A percentile compares a stretch with the other conserved stretches of the same genome.
Conservation (phyloP, 768 basidiomycete genomes). For the Nevesoporus exiguus region DNA sequence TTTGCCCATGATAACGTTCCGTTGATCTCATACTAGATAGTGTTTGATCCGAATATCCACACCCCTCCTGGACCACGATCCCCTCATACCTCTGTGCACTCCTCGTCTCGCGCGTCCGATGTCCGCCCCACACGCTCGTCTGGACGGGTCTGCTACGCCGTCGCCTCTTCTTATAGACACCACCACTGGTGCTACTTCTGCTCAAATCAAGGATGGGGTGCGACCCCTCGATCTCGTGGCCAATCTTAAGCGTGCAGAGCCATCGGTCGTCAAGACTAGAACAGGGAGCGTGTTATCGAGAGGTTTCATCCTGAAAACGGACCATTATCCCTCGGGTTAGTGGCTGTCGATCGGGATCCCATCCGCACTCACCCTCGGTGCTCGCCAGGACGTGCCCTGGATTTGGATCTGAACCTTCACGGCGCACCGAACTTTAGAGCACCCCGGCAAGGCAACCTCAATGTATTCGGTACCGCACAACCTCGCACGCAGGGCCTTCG, state of each 20-base stretch:
- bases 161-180: constrained; percentile 1
- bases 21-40: too few species aligned
- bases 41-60: too few species aligned
- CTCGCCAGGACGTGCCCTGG: constrained; percentile 71
- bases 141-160: constrained; percentile 5
- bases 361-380: constrained; percentile 2
- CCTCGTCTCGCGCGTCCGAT: not conserved
- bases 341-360: constrained; percentile 7
- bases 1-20: too few species aligned
- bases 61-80: too few species aligned
- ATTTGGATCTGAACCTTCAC: constrained; percentile 87
- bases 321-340: constrained; percentile 76
- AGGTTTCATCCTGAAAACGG: constrained; percentile 94
- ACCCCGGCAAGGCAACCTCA: constrained; percentile 71
- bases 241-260: constrained; percentile 60
- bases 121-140: constrained; percentile 2
- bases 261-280: constrained; percentile 78
- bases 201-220: constrained; percentile 9
- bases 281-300: constrained; percentile 80
- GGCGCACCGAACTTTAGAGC: constrained; percentile 96
- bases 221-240: constrained; percentile 57
- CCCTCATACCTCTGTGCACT: not conserved
- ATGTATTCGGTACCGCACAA: constrained; percentile 94
- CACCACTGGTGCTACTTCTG: not conserved
- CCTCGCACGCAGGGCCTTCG: constrained; percentile 89